These are phyloP conservation scores for Phytopythium mirpurense DNA, from an alignment of 352 stramenopile genomes.

Conservation along the genomic window DNA sequence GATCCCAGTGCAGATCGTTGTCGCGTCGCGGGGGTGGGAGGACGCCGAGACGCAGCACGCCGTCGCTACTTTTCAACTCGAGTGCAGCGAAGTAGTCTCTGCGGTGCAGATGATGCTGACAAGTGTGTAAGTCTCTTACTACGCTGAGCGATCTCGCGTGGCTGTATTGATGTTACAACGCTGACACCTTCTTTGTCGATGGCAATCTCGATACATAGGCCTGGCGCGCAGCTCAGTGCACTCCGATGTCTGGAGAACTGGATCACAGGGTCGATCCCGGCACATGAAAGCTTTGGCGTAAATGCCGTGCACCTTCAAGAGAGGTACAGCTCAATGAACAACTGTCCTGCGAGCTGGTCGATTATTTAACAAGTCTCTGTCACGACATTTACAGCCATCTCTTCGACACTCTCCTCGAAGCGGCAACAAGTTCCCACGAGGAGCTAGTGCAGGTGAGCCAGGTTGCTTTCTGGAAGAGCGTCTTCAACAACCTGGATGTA, in stretches of 20 bases:
- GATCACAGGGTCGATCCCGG: conserved; percentile 50
- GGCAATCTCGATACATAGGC: conserved; percentile 16
- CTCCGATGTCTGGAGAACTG: conserved; percentile 64
- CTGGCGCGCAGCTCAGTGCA: conserved; percentile 27
- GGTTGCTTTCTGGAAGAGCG: not conserved
- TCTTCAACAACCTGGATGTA: too few species aligned
- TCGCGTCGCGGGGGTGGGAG: conserved; percentile 18
- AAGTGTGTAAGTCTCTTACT: conserved; percentile 43
- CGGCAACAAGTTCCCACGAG: conserved; percentile 25
- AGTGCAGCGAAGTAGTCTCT: conserved; percentile 35
- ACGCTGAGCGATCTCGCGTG: too few species aligned
- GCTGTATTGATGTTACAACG: too few species aligned
- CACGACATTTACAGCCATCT: conserved; percentile 17
- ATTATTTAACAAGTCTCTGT: not conserved
- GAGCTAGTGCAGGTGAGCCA: conserved; percentile 34
- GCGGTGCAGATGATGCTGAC: conserved; percentile 34
- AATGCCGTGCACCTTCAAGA: conserved; percentile 30
- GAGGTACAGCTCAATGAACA: too few species aligned
- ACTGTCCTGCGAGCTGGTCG: not conserved
- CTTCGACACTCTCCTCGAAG: conserved; percentile 33
- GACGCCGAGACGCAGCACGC: conserved; percentile 19
- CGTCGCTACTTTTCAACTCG: conserved; percentile 28
- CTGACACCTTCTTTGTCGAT: too few species aligned
- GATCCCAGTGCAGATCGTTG: conserved; percentile 42
- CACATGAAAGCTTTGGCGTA: conserved; percentile 42